Conservation (phyloP, 1,284 basidiomycete species). For the Laetiporus sulphureus region DNA sequence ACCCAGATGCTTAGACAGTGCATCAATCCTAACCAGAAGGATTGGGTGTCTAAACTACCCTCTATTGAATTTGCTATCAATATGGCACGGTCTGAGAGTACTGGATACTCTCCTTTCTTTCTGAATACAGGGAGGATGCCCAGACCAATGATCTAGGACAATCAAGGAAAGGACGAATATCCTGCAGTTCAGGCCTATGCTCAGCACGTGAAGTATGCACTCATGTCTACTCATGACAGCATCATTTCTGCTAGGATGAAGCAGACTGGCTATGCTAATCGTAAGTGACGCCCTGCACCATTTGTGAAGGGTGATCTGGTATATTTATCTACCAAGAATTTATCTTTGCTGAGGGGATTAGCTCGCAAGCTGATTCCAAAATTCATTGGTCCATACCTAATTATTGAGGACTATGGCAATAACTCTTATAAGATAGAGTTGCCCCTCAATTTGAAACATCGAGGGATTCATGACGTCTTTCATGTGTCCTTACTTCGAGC, state of each 20-base stretch:
- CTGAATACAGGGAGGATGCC: constrained; percentile 5
- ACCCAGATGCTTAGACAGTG: constrained; percentile 31
- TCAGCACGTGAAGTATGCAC: constrained; percentile 1
- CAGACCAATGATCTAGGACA: constrained; percentile 3
- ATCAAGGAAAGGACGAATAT: constrained; percentile 1
- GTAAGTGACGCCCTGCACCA: constrained; percentile 6
- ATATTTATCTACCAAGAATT: constrained; percentile 29
- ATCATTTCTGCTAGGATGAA: constrained; percentile 6
- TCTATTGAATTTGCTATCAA: constrained; percentile 17
- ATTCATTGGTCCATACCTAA: constrained; percentile 18
- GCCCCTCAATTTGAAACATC: constrained; percentile 14
- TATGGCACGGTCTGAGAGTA: constrained; percentile 4
- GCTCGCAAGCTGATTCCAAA: constrained; percentile 23
- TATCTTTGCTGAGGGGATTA: constrained; percentile 15
- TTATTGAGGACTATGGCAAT: constrained; percentile 5
- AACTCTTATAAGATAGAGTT: constrained; percentile 22
- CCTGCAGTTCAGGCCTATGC: constrained; percentile 3
- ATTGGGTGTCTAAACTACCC: constrained; percentile 31
- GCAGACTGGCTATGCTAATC: constrained; percentile 5
- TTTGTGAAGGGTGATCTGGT: constrained; percentile 22
- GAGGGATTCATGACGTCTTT: constrained; percentile 25
- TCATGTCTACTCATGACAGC: constrained; percentile 6
- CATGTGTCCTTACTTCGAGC: constrained; percentile 23
- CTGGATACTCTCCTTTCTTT: constrained; percentile 6
- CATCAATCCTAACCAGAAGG: constrained; percentile 24